A percentile compares a stretch with the other conserved stretches of the same genome.
These are phyloP conservation scores for Onygenales sp. DNA, from an alignment of 2,329 filamentous ascomycete genomes.

Conservation along the genomic window DNA sequence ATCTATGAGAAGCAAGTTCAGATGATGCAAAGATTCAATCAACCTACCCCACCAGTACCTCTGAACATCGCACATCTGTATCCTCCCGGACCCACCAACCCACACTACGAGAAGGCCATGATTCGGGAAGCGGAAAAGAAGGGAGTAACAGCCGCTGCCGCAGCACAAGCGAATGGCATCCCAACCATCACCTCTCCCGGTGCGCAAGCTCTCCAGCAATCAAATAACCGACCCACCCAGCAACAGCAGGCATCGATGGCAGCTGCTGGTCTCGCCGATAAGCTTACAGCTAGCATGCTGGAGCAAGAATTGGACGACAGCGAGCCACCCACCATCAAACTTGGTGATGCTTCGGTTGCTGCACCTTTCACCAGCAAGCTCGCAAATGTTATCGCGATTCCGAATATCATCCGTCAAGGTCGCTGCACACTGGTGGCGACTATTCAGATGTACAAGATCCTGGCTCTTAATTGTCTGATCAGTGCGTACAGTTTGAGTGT, in stretches of 20 bases:
- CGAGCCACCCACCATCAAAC: conserved; percentile 90
- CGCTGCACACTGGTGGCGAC: conserved; percentile 96
- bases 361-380: conserved; percentile 97
- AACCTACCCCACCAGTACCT: conserved; percentile 87
- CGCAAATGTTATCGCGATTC: conserved; percentile 90
- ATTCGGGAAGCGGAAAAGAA: conserved; percentile 77
- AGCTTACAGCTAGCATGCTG: conserved; percentile 79
- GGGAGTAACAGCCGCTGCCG: conserved; percentile 43
- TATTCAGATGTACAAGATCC: conserved; percentile 99
- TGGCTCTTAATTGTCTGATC: conserved; percentile 94
- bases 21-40: conserved; percentile 92
- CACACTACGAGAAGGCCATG: conserved; percentile 88
- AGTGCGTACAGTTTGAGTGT: conserved; percentile 96
- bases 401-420: conserved; percentile 96
- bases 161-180: conserved; percentile 43
- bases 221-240: conserved; percentile 39
- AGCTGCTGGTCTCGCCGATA: conserved; percentile 72
- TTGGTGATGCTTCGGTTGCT: conserved; percentile 93
- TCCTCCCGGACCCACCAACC: conserved; percentile 80
- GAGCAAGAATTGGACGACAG: conserved; percentile 77
- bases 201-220: conserved; percentile 50
- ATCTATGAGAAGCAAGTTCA: conserved; percentile 92
- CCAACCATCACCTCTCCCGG: conserved; percentile 59
- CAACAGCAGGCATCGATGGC: conserved; percentile 55
- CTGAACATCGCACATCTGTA: conserved; percentile 86